Evolutionary conservation across 805 yeast genomes (phyloP).

Genomic region (Isabelozyma rhagii): DNA sequence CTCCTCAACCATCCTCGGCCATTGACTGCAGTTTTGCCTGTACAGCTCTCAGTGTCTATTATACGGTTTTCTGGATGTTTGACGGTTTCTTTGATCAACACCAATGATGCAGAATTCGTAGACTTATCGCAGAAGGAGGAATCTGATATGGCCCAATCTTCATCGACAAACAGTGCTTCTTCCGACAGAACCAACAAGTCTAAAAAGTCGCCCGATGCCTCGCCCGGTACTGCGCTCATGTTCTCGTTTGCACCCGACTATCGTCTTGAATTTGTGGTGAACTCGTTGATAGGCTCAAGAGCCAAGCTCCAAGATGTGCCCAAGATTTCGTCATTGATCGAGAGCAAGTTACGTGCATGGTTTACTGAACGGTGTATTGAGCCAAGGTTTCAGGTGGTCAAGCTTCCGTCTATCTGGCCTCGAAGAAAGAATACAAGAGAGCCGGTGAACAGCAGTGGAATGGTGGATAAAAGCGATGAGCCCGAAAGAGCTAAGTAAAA

Average conservation of each 20-base stretch:
- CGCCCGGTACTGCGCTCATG: conserved; percentile 65
- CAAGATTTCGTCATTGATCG: conserved; percentile 80
- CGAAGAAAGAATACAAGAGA: conserved; percentile 37
- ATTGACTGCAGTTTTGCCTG: conserved; percentile 82
- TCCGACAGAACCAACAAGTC: background rate
- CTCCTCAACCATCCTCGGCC: conserved; percentile 81
- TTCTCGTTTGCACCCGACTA: conserved; percentile 92
- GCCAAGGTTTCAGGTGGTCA: conserved; percentile 85
- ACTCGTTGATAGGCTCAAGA: conserved; percentile 86
- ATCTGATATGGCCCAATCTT: background rate
- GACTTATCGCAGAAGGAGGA: conserved; percentile 11
- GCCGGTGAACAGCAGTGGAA: conserved; percentile 9
- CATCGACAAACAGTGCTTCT: background rate
- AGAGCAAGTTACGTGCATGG: conserved; percentile 79
- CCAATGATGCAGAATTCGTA: conserved; percentile 33
- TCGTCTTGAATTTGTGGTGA: conserved; percentile 81
- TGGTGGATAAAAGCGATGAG: conserved; percentile 3
- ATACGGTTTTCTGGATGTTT: conserved; percentile 89
- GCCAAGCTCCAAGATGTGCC: conserved; percentile 93
- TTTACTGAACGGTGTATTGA: conserved; percentile 90
- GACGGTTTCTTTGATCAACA: conserved; percentile 64
- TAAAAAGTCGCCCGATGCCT: background rate
- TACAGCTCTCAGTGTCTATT: conserved; percentile 78
- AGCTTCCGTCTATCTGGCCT: conserved; percentile 88
- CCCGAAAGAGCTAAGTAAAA: background rate